Conservation (phyloP, 176 grass and related monocot species). For the Oryza glumipatula region DNA sequence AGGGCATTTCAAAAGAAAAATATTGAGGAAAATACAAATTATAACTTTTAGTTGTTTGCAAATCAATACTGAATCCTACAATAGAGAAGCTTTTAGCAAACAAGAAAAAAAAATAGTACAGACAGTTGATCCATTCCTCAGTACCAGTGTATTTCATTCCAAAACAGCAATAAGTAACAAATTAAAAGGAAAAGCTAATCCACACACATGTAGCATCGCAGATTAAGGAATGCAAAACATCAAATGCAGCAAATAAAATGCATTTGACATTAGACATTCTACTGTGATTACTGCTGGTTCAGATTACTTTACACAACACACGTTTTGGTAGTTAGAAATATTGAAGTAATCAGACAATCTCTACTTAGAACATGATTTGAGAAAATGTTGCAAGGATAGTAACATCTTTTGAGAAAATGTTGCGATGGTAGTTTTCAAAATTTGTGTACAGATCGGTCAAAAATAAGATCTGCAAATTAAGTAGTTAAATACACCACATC, state of each 20-base stretch:
- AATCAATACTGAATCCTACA: neutral
- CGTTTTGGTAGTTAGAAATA: too few relatives aligned
- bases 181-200: neutral
- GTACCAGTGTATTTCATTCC: too few relatives aligned
- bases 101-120: neutral
- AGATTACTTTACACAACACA: neutral
- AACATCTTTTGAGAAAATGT: too few relatives aligned
- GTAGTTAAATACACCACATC: too few relatives aligned
- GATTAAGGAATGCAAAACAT: neutral
- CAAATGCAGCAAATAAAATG: neutral
- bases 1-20: neutral
- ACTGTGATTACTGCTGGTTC: neutral
- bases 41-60: too few relatives aligned
- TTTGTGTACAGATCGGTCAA: too few relatives aligned
- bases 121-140: neutral
- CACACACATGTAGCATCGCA: fast-evolving
- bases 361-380: too few relatives aligned
- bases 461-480: too few relatives aligned
- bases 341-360: too few relatives aligned
- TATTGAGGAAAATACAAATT: neutral
- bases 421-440: too few relatives aligned
- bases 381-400: too few relatives aligned
- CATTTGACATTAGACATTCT: neutral
- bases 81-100: neutral
- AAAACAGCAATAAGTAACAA: neutral